Evolutionary conservation across 2,329 filamentous ascomycete genomes (phyloP), one percentile per base, ranked within the genome.

Genomic region (Metarhizium rileyi): DNA sequence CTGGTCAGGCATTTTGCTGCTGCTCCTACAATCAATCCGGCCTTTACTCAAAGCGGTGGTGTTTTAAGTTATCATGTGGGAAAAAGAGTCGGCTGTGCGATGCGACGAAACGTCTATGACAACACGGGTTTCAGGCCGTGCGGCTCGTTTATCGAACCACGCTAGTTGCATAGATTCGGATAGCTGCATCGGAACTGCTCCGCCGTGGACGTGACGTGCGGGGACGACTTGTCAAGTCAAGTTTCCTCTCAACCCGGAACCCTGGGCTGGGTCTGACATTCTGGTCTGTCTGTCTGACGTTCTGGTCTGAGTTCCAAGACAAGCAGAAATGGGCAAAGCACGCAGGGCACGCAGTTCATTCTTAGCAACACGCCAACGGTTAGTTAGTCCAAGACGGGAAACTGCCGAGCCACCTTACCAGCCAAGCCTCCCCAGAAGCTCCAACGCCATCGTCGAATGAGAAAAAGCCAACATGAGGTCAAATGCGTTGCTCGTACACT

Each of bases 1-100:
- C 18, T 57, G 50, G 45, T 53, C 48, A 6, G 50, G 47, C 50
- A 59, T 59, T 18, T n/a, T 38, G 35, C 35, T 40, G 49, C 33
- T 18, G 28, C n/a, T 36, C 9, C 33, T n/a, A 14, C 16, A 30
- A 7, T 7, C 35, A 38, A 20, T 20, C 33, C 25, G 40, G 48
- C 27, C n/a, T 30, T 42, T 42, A 42, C 38, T 42, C 10, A 23
- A 25, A n/a, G n/a, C n/a, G n/a, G n/a, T n/a, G n/a, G n/a, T n/a
- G n/a, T n/a, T n/a, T 42, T 16, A 42, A 42, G 38, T 22, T 42
- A 25, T 25, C 22, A n/a, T 36, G 33, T 4, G 33, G 33, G 10
- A 36, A n/a, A n/a, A n/a, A n/a, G n/a, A n/a, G n/a, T n/a, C n/a
- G n/a, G n/a, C n/a, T n/a, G n/a, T n/a, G n/a, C 16, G 10, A 6